Conservation (phyloP, 1,139 yeast genomes). For the Saccharomycopsis crataegensis region DNA sequence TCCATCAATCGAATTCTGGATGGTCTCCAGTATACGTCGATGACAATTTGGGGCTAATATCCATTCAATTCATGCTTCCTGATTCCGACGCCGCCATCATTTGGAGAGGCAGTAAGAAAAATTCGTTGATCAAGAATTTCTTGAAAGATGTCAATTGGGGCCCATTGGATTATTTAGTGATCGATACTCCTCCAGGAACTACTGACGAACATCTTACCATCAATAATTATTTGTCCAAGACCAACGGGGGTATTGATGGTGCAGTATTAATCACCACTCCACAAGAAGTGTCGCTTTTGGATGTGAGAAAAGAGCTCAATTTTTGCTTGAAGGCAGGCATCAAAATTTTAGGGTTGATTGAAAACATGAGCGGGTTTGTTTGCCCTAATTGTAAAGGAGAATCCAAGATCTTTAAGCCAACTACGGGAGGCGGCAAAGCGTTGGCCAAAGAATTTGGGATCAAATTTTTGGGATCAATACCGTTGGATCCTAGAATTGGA, state of each 20-base stretch:
- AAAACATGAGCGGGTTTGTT: conserved; percentile 97
- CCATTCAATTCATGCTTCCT: conserved; percentile 93
- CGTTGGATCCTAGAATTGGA: conserved; percentile 93
- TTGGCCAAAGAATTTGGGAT: conserved; percentile 73
- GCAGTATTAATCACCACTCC: conserved; percentile 95
- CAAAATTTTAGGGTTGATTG: conserved; percentile 80
- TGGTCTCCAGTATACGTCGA: conserved; percentile 97
- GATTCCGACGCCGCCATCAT: conserved; percentile 90
- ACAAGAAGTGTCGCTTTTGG: conserved; percentile 91
- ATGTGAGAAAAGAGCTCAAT: conserved; percentile 92
- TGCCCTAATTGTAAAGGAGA: conserved; percentile 92
- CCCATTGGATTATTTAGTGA: conserved; percentile 75
- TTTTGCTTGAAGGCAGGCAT: conserved; percentile 90
- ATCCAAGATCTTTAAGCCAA: conserved; percentile 84
- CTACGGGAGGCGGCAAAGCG: conserved; percentile 92
- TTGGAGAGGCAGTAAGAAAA: conserved; percentile 96
- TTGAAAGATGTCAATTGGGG: conserved; percentile 97
- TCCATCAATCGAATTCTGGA: conserved; percentile 86
- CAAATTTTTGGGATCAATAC: conserved; percentile 84
- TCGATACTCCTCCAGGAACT: conserved; percentile 98
- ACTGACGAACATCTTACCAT: conserved; percentile 94
- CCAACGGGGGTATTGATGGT: conserved; percentile 90
- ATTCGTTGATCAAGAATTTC: conserved; percentile 87
- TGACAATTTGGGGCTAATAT: conserved; percentile 92
- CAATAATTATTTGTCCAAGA: conserved; percentile 59